Evolutionary conservation across 163 green algal genomes (phyloP).

Genomic region (Chlamydomonas reinhardtii): DNA sequence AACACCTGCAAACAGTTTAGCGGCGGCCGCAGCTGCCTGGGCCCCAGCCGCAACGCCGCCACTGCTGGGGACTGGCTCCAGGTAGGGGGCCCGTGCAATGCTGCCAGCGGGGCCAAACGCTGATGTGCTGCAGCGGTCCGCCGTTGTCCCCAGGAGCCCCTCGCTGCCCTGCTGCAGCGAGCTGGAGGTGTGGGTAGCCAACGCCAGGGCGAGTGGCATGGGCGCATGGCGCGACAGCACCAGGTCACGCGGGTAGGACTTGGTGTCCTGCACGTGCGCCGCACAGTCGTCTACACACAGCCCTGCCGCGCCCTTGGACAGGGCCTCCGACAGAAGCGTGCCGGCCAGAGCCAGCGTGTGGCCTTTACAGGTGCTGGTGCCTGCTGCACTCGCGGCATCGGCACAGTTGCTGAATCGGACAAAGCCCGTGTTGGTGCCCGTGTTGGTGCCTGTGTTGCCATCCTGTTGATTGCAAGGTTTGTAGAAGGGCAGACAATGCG

Average conservation of each 20-base stretch:
- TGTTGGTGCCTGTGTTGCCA: not conserved
- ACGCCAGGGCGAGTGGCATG: constrained; percentile 32
- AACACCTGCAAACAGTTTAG: no score
- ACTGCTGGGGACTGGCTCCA: no score
- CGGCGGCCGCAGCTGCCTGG: not conserved
- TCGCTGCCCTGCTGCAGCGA: not conserved
- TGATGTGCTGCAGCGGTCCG: no score
- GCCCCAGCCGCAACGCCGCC: not conserved
- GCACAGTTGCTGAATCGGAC: no score
- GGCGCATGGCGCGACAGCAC: constrained; percentile 7
- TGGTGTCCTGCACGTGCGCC: constrained; percentile 31
- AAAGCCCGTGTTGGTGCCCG: not conserved
- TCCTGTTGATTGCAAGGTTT: no score
- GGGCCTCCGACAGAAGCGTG: constrained; percentile 36
- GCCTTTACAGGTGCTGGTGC: not conserved
- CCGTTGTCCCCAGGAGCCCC: not conserved
- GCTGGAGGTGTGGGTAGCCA: not conserved
- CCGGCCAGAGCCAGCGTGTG: constrained; percentile 24
- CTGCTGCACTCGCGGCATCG: no score
- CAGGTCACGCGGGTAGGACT: constrained; percentile 41
- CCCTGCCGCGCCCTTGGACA: constrained; percentile 5
- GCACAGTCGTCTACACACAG: constrained; percentile 35
- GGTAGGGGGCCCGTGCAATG: not conserved
- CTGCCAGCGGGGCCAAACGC: not conserved
- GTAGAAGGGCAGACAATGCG: no score